Base-by-base conservation (phyloP, 2,329 filamentous ascomycete genomes). In the Colletotrichum magnum region DNA sequence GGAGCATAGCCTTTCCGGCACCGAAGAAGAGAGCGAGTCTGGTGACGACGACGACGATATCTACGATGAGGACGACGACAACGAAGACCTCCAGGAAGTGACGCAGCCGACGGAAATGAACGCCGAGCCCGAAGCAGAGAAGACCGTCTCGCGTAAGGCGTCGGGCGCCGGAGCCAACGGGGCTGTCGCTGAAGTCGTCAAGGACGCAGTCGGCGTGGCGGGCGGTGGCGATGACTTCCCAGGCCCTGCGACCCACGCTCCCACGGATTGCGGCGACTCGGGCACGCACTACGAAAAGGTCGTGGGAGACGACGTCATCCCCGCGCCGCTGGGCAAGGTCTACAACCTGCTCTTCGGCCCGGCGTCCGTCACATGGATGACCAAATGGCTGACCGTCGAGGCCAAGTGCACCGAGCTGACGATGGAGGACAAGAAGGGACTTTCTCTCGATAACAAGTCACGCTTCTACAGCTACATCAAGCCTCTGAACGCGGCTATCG, bases 391-490 rank as follows among this genome's bases (percentile, higher is more conserved):
- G 52, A 86, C 93, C 0, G 90, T 90, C 24, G 94, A 98, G 65
- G 94, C 97, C 77, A 98, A 97, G 78, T 96, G 93, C 52, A 86
- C 88, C 4, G 96, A 99, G n/a, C 79, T 98, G 28, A 91, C 93
- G 71, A 91, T 97, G 81, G 93, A 95, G 53, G 94, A 97, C 73
- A 94, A 94, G 76, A 92, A 92, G 75, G 94, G 93, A 0, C 81
- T 97, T 26, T 89, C 89, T 3, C 88, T 89, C 56, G 94, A 97
- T 18, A 93, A 91, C 80, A 93, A 91, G 77, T 87, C 88, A 3
- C 89, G 95, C 53, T 89, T 84, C 21, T 97, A 92, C 78, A 92
- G 90, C 1, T 99, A 98, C 78, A 97, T 97, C 81, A 98, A 98
- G 79, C 96, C 96, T 2, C 84, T 99, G 2, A 88, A 91, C 74